A percentile compares a stretch with the other conserved stretches of the same genome.
Evolutionary conservation across 2,329 filamentous ascomycete species (phyloP).

Genomic region (Aspergillus sp.): DNA sequence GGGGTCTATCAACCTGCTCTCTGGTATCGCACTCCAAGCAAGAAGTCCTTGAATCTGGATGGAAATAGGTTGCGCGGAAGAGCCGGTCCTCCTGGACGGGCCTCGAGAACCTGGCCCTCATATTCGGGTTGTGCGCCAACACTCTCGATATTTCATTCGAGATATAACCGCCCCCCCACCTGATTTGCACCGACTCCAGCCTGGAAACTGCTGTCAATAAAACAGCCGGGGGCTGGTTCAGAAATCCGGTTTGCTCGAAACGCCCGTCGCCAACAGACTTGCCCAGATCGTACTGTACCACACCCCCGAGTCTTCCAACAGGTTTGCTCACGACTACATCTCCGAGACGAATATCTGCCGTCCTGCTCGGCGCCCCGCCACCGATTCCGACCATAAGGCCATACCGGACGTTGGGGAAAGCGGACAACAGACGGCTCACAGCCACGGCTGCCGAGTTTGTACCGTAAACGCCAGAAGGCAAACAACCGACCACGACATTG

Average conservation of each 20-base stretch:
- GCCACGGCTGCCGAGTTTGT: no score
- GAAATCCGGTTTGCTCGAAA: background rate
- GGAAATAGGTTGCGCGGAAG: background rate
- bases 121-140: background rate
- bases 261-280: background rate
- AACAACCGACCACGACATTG: no score
- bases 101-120: background rate
- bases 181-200: background rate
- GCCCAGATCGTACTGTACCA: background rate
- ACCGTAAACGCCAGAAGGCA: no score
- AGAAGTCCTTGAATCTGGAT: background rate
- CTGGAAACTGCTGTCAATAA: background rate
- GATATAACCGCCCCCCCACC: background rate
- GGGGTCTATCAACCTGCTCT: background rate
- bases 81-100: background rate
- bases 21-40: background rate
- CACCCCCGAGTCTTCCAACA: background rate
- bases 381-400: no score
- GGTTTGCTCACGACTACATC: background rate
- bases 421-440: no score
- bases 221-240: background rate
- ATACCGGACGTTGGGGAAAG: no score
- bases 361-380: accelerated
- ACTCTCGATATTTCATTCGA: background rate
- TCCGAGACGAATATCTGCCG: background rate